A percentile compares a stretch with the other conserved stretches of the same genome.
These are phyloP conservation scores for Hamigera avellanea DNA, from an alignment of 495 filamentous ascomycete species.

Conservation along the genomic window DNA sequence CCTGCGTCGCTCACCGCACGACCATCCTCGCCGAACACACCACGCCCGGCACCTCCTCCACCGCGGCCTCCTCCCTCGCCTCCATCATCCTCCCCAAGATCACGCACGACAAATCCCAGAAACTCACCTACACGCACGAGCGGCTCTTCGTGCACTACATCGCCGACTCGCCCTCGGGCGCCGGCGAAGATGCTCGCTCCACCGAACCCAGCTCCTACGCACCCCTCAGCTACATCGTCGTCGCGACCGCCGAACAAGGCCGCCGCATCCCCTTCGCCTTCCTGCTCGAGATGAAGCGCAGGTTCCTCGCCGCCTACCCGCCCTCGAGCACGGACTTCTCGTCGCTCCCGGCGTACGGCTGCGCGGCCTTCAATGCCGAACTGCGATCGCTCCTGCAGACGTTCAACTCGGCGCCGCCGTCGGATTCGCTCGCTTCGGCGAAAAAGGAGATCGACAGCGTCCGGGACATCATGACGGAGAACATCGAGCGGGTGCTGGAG, in stretches of 20 bases:
- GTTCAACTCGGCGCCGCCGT: slow-evolving; percentile 67
- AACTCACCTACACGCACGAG: slow-evolving; percentile 88
- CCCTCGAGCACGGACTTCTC: slow-evolving; percentile 62
- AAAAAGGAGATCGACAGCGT: slow-evolving; percentile 88
- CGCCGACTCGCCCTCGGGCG: slow-evolving; percentile 64
- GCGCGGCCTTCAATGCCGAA: slow-evolving; percentile 70
- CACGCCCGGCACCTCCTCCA: slow-evolving; percentile 54
- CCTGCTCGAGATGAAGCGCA: slow-evolving; percentile 81
- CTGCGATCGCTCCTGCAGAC: slow-evolving; percentile 71
- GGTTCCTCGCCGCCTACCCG: slow-evolving; percentile 66
- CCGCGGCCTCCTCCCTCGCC: slow-evolving; percentile 71
- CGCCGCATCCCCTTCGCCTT: slow-evolving; percentile 88
- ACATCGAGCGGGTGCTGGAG: slow-evolving; percentile 94
- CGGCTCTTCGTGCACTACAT: slow-evolving; percentile 93
- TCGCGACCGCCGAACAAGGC: slow-evolving; percentile 64
- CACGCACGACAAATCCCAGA: slow-evolving; percentile 64
- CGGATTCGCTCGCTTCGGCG: slow-evolving; percentile 77
- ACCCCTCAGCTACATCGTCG: slow-evolving; percentile 75
- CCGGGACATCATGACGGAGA: slow-evolving; percentile 93
- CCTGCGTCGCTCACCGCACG: slow-evolving; percentile 80
- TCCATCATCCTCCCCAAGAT: slow-evolving; percentile 96
- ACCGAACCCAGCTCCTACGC: slow-evolving; percentile 45
- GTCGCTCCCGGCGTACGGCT: slow-evolving; percentile 77
- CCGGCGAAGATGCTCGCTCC: slow-evolving; percentile 16
- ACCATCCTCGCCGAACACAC: slow-evolving; percentile 92